Percentiles rank a stretch among this genome's conserved stretches.
Evolutionary conservation across 2,329 filamentous ascomycete genomes (phyloP).

Genomic region (Daldinia eschscholtzii): DNA sequence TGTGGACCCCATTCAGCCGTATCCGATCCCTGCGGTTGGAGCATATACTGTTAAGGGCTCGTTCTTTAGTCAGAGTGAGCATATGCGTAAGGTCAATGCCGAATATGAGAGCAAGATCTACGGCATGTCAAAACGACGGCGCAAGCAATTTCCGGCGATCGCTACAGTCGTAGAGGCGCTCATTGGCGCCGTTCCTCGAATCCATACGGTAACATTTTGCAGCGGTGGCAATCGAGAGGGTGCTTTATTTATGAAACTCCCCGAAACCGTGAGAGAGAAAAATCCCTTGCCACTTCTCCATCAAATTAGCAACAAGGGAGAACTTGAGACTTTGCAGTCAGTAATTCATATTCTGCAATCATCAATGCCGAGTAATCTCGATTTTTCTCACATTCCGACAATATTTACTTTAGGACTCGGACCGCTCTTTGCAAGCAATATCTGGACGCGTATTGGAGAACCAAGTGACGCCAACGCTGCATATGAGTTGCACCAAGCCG

Average conservation of each 20-base stretch:
- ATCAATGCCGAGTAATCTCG: slow-evolving; percentile 58
- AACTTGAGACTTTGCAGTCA: slow-evolving; percentile 51
- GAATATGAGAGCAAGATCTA: slow-evolving; percentile 71
- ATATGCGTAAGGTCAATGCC: slow-evolving; percentile 66
- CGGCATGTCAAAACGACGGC: slow-evolving; percentile 83
- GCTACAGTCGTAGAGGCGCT: slow-evolving; percentile 83
- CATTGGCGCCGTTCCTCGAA: slow-evolving; percentile 74
- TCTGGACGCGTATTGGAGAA: slow-evolving; percentile 66
- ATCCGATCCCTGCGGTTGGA: slow-evolving; percentile 86
- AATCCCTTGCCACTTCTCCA: slow-evolving; percentile 69
- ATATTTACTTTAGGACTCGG: slow-evolving; percentile 60
- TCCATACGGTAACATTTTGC: slow-evolving; percentile 84
- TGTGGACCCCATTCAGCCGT: slow-evolving; percentile 77
- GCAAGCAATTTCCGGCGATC: slow-evolving; percentile 86
- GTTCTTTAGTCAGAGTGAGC: slow-evolving; percentile 68
- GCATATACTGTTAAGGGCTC: slow-evolving; percentile 76
- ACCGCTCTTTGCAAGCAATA: slow-evolving; percentile 61
- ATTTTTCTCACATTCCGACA: slow-evolving; percentile 56
- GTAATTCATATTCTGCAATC: slow-evolving; percentile 56
- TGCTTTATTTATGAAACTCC: slow-evolving; percentile 78
- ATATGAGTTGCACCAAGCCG: slow-evolving; percentile 78
- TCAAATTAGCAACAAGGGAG: slow-evolving; percentile 31
- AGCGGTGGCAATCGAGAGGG: slow-evolving; percentile 90
- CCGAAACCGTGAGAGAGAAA: slow-evolving; percentile 68
- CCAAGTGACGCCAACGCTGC: slow-evolving; percentile 69